Base-by-base conservation (phyloP, 345 rosid species). In the Noccaea caerulescens region DNA sequence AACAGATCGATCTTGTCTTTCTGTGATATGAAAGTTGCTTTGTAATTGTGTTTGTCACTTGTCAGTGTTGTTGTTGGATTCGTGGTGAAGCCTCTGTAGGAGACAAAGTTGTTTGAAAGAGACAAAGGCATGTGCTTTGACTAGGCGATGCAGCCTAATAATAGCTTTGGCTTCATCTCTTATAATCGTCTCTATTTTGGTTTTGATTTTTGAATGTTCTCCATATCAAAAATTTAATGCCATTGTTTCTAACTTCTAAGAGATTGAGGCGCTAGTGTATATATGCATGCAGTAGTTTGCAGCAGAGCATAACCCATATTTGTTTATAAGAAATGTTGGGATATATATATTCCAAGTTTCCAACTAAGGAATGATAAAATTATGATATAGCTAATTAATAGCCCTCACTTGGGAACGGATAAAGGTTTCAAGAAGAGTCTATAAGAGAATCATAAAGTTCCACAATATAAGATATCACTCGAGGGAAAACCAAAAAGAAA, bases 41-140 rank as follows among this genome's bases (percentile, higher is more conserved):
- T 23, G n/a, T 5, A 13, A 8, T 30, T 38, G 3, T 23, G 47
- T 56, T 41, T 70, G 30, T 27, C 30, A 27, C 30, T 27, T 47
- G 43, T 50, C 37, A 70, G 59, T 46, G 39, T 7, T 58, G 14
- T 27, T 13, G 34, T 49, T 63, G 25, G 37, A 38, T 51, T 50
- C 38, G 47, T 65, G 47, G 46, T 61, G 68, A 71, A 41, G 11
- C 60, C 44, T 32, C 5, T 30, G 39, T 59, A 32, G 14, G 44
- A 51, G 37, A 61, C 44, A 51, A 51, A 42, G 9, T 16, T 71
- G 36, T 12, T 60, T 60, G 18, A 41, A 50, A 39, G 44, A 70
- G 25, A 61, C 75, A 51, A 51, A 42, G 14, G 10, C 61, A 39
- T 50, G 75, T 39, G 52, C 14, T 18, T 50, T 70, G 59, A 60